Conservation (phyloP, 169 alveolate species). For the Eimeria tenella region DNA sequence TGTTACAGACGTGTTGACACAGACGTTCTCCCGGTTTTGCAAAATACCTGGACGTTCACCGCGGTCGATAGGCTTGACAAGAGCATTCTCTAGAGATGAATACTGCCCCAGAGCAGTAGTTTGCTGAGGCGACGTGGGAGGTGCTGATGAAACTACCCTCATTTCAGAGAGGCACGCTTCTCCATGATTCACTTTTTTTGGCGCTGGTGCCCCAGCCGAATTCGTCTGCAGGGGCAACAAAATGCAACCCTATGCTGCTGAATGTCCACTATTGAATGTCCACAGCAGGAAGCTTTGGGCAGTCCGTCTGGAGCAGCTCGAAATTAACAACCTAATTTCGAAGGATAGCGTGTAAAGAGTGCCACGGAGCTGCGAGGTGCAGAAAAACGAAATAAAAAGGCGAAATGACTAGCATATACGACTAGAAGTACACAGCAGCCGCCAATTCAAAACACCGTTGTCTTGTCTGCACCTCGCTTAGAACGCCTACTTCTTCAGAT, state of each 20-base stretch:
- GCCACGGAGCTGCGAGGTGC: background rate
- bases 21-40: background rate
- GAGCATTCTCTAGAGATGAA: background rate
- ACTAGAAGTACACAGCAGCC: background rate
- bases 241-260: background rate
- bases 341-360: background rate
- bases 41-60: background rate
- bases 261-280: background rate
- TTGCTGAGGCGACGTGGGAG: background rate
- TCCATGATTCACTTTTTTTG: conserved; percentile 8
- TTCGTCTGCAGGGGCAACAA: background rate
- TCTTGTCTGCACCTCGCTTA: background rate
- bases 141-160: background rate
- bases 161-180: background rate
- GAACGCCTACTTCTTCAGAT: background rate
- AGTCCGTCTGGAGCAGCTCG: background rate
- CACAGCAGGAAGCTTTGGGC: background rate
- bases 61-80: background rate
- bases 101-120: background rate
- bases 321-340: too few relatives aligned
- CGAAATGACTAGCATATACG: background rate
- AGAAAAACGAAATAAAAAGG: background rate
- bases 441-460: background rate
- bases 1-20: background rate
- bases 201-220: background rate